These are phyloP conservation scores for Fusarium sp. DNA, from an alignment of 2,329 filamentous ascomycete genomes.

Conservation along the genomic window DNA sequence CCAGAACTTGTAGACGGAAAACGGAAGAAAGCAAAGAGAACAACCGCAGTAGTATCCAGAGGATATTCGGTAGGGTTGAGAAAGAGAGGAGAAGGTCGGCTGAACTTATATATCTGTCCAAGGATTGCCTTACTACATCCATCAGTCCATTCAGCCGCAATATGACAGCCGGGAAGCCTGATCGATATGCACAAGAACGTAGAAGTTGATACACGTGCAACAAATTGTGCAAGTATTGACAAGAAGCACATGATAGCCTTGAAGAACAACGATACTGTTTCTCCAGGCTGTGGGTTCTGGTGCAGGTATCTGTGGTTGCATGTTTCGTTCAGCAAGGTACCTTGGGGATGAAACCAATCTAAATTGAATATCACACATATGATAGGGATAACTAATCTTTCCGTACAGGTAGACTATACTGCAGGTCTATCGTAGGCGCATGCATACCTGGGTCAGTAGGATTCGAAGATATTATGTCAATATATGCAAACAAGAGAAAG, in stretches of 20 bases:
- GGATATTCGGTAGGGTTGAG: neutral
- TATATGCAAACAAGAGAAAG: neutral
- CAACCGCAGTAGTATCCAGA: neutral
- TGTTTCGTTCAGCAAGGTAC: neutral
- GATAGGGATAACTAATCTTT: neutral
- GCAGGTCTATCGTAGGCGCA: neutral
- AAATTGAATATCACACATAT: neutral
- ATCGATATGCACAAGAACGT: neutral
- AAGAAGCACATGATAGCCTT: neutral
- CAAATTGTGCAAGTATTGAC: neutral
- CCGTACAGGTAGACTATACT: neutral
- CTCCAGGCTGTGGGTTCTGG: neutral
- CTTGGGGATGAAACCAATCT: neutral
- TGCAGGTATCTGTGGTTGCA: neutral
- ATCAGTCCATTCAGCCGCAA: neutral
- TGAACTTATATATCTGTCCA: neutral
- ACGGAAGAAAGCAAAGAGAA: neutral
- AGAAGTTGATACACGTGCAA: neutral
- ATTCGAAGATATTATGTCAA: neutral
- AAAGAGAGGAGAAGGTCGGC: neutral
- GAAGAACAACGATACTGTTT: no score
- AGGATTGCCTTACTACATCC: slow-evolving; percentile 6
- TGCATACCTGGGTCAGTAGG: neutral
- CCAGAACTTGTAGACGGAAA: neutral
- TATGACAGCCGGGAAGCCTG: neutral